Evolutionary conservation across 2,329 filamentous ascomycete species (phyloP).

Genomic region (Penicillium rolfsii): DNA sequence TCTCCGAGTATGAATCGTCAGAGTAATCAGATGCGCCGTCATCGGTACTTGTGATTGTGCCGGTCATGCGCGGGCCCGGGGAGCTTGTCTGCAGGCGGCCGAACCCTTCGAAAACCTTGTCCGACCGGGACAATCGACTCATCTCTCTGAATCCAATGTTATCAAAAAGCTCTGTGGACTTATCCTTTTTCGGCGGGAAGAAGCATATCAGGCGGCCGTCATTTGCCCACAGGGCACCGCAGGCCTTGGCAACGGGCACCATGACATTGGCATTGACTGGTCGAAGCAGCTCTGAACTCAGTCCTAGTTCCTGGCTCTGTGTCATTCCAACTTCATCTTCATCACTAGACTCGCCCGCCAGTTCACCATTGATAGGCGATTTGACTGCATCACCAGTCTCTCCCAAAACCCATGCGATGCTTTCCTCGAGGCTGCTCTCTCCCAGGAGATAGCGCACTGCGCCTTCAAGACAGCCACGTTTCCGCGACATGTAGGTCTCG

Average conservation of each 20-base stretch:
- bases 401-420: slow-evolving; percentile 56
- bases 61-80: slow-evolving; percentile 49
- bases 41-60: slow-evolving; percentile 45
- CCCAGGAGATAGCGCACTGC: slow-evolving; percentile 64
- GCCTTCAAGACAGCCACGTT: slow-evolving; percentile 63
- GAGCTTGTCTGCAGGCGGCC: slow-evolving; percentile 60
- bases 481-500: slow-evolving; percentile 56
- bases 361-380: slow-evolving; percentile 44
- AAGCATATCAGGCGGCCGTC: slow-evolving; percentile 63
- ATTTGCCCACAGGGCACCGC: slow-evolving; percentile 60
- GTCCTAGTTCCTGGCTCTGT: slow-evolving; percentile 50
- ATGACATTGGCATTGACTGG: slow-evolving; percentile 64
- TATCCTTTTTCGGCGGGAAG: slow-evolving; percentile 57
- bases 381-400: slow-evolving; percentile 59
- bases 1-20: slow-evolving; percentile 62
- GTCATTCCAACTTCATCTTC: slow-evolving; percentile 66
- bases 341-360: slow-evolving; percentile 75
- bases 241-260: slow-evolving; percentile 64
- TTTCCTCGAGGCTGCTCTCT: slow-evolving; percentile 62
- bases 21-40: slow-evolving; percentile 53
- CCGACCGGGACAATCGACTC: slow-evolving; percentile 51
- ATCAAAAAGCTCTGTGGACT: slow-evolving; percentile 55
- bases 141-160: slow-evolving; percentile 53
- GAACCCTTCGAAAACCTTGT: slow-evolving; percentile 66
- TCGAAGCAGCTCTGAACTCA: slow-evolving; percentile 57